These are phyloP conservation scores for Skeletonema potamos DNA, from an alignment of 108 stramenopile species.

Conservation along the genomic window DNA sequence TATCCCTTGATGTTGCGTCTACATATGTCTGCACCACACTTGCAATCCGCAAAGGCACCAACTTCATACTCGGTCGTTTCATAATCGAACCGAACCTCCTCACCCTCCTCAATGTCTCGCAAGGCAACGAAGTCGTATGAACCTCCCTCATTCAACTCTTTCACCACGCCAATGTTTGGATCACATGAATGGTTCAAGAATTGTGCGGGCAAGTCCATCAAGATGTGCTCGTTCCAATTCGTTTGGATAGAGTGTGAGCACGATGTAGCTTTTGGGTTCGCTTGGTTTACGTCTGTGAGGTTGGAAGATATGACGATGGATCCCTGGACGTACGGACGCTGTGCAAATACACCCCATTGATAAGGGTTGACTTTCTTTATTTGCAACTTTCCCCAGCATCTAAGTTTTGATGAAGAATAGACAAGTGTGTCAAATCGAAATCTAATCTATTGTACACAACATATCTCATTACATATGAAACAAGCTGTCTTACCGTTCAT, in stretches of 20 bases:
- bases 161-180: conserved; percentile 52
- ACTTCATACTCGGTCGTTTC: conserved; percentile 58
- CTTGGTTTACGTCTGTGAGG: background rate
- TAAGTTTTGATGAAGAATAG: background rate
- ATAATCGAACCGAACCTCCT: conserved; percentile 62
- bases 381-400: conserved; percentile 11
- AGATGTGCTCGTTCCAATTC: conserved; percentile 39
- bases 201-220: conserved; percentile 59
- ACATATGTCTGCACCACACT: conserved; percentile 48
- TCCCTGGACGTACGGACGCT: conserved; percentile 2
- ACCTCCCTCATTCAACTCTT: conserved; percentile 25
- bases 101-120: conserved; percentile 41
- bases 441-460: background rate
- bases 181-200: conserved; percentile 67
- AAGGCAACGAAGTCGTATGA: conserved; percentile 62
- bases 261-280: conserved; percentile 3
- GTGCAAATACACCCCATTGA: conserved; percentile 20
- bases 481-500: conserved; percentile 2
- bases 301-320: conserved; percentile 26
- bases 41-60: conserved; percentile 40
- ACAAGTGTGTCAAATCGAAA: background rate
- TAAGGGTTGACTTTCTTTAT: conserved; percentile 1
- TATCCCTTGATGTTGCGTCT: conserved; percentile 49
- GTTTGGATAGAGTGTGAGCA: conserved; percentile 53
- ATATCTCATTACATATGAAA: too few species aligned